Evolutionary conservation across 345 rosid genomes (phyloP).

Genomic region (Atalantia buxifolia): DNA sequence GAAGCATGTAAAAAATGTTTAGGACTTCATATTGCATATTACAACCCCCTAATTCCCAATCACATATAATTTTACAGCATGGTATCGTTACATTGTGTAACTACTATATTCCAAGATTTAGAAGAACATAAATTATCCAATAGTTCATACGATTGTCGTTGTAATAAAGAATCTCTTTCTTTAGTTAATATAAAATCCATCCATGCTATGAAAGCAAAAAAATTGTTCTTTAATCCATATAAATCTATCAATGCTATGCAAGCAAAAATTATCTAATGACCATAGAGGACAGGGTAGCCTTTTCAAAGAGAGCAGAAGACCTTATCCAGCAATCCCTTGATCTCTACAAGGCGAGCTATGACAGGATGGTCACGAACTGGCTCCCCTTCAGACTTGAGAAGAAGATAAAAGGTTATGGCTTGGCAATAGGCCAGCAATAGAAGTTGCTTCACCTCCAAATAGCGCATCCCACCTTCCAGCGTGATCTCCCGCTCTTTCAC

Average conservation of each 20-base stretch:
- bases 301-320: conserved; percentile 30
- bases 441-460: conserved; percentile 78
- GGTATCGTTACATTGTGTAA: not conserved
- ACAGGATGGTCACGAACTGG: conserved; percentile 91
- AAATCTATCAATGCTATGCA: not conserved
- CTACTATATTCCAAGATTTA: not conserved
- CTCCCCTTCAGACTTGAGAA: conserved; percentile 90
- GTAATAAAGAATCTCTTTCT: not conserved
- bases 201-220: not conserved
- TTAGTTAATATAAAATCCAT: not conserved
- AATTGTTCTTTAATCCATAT: too few relatives aligned
- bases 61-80: not conserved
- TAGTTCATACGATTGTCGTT: not conserved
- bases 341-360: conserved; percentile 81
- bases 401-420: conserved; percentile 85
- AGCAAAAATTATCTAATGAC: not conserved
- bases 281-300: not conserved
- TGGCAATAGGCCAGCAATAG: conserved; percentile 81
- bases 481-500: conserved; percentile 39
- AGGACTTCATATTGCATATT: not conserved
- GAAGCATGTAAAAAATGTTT: not conserved
- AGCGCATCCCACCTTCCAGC: conserved; percentile 51
- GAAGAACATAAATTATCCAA: not conserved
- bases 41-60: not conserved
- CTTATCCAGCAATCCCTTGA: conserved; percentile 75